Evolutionary conservation across 192 early-diverging fungal species (phyloP).

Genomic region (Lobosporangium transversale): DNA sequence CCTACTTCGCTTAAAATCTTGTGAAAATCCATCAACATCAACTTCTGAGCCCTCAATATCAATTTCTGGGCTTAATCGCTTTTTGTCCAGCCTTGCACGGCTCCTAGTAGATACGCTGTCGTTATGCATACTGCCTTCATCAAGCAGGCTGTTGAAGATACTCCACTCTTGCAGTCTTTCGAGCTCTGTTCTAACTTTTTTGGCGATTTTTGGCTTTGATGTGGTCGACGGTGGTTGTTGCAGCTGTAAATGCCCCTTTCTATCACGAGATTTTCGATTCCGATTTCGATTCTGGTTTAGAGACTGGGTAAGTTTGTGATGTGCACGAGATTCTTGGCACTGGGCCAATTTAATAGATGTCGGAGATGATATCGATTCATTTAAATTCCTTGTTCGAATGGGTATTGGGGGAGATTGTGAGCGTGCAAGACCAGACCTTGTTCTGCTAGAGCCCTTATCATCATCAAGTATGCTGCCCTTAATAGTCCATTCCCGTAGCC

Average conservation of each 20-base stretch:
- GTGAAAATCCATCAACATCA: neutral
- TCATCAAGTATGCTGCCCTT: neutral
- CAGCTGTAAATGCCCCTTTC: too few relatives aligned
- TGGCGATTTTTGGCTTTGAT: too few relatives aligned
- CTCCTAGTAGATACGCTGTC: neutral
- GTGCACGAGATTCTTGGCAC: too few relatives aligned
- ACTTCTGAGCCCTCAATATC: too few relatives aligned
- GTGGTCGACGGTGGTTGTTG: too few relatives aligned
- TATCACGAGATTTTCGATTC: too few relatives aligned
- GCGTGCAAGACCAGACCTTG: neutral
- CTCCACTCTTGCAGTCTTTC: slow-evolving; percentile 9
- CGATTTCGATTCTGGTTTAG: too few relatives aligned
- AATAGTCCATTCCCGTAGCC: slow-evolving; percentile 5
- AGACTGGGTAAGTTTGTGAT: too few relatives aligned
- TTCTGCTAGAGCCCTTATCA: neutral
- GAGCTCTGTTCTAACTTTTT: slow-evolving; percentile 2
- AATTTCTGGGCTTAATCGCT: neutral
- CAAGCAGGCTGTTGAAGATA: slow-evolving; percentile 5
- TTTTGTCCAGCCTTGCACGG: neutral
- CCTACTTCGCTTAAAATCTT: neutral
- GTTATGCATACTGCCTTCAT: neutral
- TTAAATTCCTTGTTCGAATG: too few relatives aligned
- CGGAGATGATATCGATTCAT: too few relatives aligned
- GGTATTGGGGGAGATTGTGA: neutral
- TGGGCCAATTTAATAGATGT: too few relatives aligned